These are phyloP conservation scores for Parsonsia alboflavescens DNA, from an alignment of 257 asterid genomes.

Conservation along the genomic window DNA sequence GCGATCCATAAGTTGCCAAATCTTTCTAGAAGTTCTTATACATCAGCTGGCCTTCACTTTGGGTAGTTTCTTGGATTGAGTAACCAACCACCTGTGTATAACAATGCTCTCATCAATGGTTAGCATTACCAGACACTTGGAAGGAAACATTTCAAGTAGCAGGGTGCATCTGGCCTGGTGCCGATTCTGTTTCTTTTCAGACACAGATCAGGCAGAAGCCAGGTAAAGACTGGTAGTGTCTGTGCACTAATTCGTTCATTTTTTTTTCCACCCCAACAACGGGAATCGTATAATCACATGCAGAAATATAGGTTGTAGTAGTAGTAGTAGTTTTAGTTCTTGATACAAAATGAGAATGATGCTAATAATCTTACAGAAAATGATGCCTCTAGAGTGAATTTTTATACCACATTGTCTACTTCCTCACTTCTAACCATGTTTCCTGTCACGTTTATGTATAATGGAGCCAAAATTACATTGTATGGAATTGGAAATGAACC, in stretches of 20 bases:
- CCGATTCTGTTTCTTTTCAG: conserved; percentile 1
- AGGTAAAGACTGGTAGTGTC: neutral
- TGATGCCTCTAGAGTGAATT: conserved; percentile 10
- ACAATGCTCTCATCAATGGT: neutral
- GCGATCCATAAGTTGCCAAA: conserved; percentile 67
- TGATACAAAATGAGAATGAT: neutral
- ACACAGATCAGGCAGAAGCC: conserved; percentile 4
- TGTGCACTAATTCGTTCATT: conserved; percentile 38
- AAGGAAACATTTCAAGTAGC: neutral
- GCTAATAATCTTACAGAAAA: conserved; percentile 1
- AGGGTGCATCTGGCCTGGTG: conserved; percentile 1
- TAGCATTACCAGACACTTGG: neutral
- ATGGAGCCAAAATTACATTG: neutral
- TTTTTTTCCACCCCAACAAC: conserved; percentile 25
- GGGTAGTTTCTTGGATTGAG: conserved; percentile 39
- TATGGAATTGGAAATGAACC: neutral
- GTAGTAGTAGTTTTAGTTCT: conserved; percentile 7
- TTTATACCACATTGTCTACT: neutral
- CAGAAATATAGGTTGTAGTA: conserved; percentile 16
- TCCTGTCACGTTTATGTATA: neutral
- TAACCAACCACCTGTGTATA: neutral
- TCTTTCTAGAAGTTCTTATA: conserved; percentile 55
- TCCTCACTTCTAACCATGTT: neutral
- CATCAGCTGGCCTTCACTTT: conserved; percentile 76
- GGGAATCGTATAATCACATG: conserved; percentile 11